Evolutionary conservation across 768 basidiomycete species (phyloP).

Genomic region (Kwoniella heveanensis): DNA sequence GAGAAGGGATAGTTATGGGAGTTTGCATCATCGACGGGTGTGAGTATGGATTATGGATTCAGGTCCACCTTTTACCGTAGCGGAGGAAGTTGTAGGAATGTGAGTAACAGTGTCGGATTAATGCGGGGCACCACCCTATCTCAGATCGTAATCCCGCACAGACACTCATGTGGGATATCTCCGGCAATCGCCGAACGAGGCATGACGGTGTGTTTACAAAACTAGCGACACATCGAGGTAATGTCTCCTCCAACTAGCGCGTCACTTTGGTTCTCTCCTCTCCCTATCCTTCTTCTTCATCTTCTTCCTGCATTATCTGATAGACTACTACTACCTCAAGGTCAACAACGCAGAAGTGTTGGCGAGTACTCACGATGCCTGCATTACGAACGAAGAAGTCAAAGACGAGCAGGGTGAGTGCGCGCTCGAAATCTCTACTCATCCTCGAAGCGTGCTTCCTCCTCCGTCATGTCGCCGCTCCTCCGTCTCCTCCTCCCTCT

Average conservation of each 20-base stretch:
- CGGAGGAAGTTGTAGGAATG: too few species aligned
- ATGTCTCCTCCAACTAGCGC: too few species aligned
- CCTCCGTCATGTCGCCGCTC: not conserved
- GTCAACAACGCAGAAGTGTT: too few species aligned
- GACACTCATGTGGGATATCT: not conserved
- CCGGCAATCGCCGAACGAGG: slow-evolving; percentile 19
- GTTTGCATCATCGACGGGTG: not conserved
- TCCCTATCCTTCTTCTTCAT: too few species aligned
- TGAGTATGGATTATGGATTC: too few species aligned
- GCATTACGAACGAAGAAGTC: slow-evolving; percentile 26
- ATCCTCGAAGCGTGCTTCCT: not conserved
- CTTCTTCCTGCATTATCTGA: too few species aligned
- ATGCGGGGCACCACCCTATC: not conserved
- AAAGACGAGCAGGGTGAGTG: slow-evolving; percentile 33
- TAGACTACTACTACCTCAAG: too few species aligned
- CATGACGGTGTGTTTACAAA: not conserved
- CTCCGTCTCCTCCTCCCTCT: not conserved
- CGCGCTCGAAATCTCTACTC: too few species aligned
- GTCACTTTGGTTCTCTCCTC: too few species aligned
- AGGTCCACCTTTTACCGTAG: too few species aligned
- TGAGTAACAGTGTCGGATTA: not conserved
- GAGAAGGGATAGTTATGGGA: not conserved
- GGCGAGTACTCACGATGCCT: slow-evolving; percentile 17
- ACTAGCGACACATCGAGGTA: too few species aligned
- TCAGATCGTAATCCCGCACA: not conserved